These are phyloP conservation scores for Ophiostoma himal-ulmi DNA, from an alignment of 2,329 filamentous ascomycete species.

Conservation along the genomic window DNA sequence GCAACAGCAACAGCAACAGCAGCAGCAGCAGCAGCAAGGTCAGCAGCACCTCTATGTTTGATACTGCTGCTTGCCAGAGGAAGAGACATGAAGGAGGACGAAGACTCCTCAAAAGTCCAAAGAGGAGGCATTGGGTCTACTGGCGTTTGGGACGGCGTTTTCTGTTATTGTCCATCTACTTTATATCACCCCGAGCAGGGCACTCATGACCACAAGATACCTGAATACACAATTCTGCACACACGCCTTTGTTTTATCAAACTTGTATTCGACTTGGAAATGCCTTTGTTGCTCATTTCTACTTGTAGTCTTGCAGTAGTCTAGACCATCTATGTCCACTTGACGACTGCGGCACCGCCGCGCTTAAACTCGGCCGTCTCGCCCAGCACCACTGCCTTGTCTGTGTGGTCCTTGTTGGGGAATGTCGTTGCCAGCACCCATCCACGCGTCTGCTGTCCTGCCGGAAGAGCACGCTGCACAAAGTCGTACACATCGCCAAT, in stretches of 20 bases:
- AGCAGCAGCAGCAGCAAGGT: slow-evolving; percentile 9
- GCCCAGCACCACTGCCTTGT: slow-evolving; percentile 54
- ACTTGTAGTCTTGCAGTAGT: not conserved
- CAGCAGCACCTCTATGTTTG: slow-evolving; percentile 7
- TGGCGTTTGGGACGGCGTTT: not conserved
- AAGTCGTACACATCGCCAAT: slow-evolving; percentile 73
- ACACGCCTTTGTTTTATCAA: not conserved
- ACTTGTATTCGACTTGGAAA: not conserved
- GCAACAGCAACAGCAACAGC: slow-evolving; percentile 8
- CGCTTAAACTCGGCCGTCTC: slow-evolving; percentile 61
- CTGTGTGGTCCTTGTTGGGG: slow-evolving; percentile 71
- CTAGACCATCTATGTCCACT: slow-evolving; percentile 41
- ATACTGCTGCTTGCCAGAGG: not conserved
- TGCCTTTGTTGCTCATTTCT: no score
- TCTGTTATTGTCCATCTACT: not conserved
- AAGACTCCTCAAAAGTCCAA: not conserved
- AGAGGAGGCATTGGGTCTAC: slow-evolving; percentile 1
- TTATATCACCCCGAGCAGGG: slow-evolving; percentile 6
- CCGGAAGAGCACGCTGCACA: slow-evolving; percentile 57
- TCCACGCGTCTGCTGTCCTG: slow-evolving; percentile 47
- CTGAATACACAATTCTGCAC: slow-evolving; percentile 3
- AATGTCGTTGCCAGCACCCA: slow-evolving; percentile 80
- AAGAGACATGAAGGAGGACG: not conserved
- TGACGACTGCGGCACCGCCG: slow-evolving; percentile 60
- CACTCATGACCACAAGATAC: slow-evolving; percentile 10